Base-by-base conservation (phyloP, 306 rosid species). In the Corylus heterophylla region DNA sequence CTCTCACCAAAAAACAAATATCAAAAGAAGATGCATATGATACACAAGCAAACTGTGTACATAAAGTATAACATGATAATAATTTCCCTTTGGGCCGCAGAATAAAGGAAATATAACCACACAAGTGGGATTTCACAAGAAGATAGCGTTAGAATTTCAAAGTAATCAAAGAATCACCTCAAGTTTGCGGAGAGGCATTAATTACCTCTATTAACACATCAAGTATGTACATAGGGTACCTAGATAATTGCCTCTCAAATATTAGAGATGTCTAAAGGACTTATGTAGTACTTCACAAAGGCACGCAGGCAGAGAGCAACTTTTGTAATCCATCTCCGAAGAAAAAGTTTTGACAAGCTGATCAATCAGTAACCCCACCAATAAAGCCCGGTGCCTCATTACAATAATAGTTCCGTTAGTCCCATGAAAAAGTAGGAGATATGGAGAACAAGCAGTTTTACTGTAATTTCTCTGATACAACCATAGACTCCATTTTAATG, bases 401-500 rank as follows among this genome's bases (percentile, higher is more conserved):
- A 81, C 49, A 72, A 75, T 64, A 45, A 69, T 56, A 56, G 50
- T 45, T 74, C 69, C 66, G 48, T 81, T 80, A n/a, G 71, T 76
- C 77, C 76, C 76, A 20, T 11, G 68, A 55, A 66, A 20, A 78
- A 68, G 79, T 68, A 73, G 68, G 80, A 52, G 54, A 79, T 55
- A 66, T 70, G 77, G 59, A 69, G 73, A 83, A 79, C 61, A 31
- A 51, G 58, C 55, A 75, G 44, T 47, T 71, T 78, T 81, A 70
- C 70, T 73, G 72, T 35, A 78, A 74, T 62, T 39, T 75, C 71
- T 76, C 76, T 39, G 47, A 50, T 69, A 78, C 76, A 85, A 67
- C 69, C 71, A 48, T 70, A 49, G 67, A 73, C 69, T 76, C 61
- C 76, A 80, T 75, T 74, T 79, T 74, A 59, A 64, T 4, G 37